A percentile compares a stretch with the other conserved stretches of the same genome.
These are phyloP conservation scores for Candida vaughaniae DNA, from an alignment of 805 yeast species.

Conservation along the genomic window DNA sequence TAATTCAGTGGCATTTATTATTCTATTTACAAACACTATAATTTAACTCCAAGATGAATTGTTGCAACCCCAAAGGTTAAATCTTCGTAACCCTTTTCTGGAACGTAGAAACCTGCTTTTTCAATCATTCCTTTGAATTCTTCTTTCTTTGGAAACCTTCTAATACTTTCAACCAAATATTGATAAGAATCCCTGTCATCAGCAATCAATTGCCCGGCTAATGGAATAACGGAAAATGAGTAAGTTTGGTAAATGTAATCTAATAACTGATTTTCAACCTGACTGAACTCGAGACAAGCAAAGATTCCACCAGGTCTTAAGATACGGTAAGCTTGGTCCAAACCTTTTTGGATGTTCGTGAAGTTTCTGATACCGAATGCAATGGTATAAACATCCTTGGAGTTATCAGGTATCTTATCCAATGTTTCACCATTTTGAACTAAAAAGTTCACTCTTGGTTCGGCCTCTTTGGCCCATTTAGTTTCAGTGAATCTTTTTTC, in stretches of 20 bases:
- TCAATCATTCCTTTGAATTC: slow-evolving; percentile 88
- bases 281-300: slow-evolving; percentile 93
- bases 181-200: slow-evolving; percentile 96
- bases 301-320: slow-evolving; percentile 97
- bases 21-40: slow-evolving; percentile 34
- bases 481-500: slow-evolving; percentile 65
- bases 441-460: slow-evolving; percentile 68
- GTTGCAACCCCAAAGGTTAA: slow-evolving; percentile 94
- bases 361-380: slow-evolving; percentile 98
- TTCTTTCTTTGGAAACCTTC: slow-evolving; percentile 89
- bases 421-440: slow-evolving; percentile 92
- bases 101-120: slow-evolving; percentile 88
- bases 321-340: slow-evolving; percentile 92
- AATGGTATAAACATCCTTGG: slow-evolving; percentile 93
- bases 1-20: too few species aligned
- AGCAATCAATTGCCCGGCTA: slow-evolving; percentile 94
- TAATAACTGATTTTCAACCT: slow-evolving; percentile 76
- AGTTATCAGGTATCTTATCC: slow-evolving; percentile 78
- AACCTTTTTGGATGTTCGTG: slow-evolving; percentile 90
- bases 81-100: slow-evolving; percentile 89
- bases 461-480: slow-evolving; percentile 53
- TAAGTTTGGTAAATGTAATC: slow-evolving; percentile 82
- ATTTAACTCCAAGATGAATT: slow-evolving; percentile 91
- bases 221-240: slow-evolving; percentile 82
- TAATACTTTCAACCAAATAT: slow-evolving; percentile 91